These are phyloP conservation scores for Tolypocladium capitatum DNA, from an alignment of 2,329 filamentous ascomycete genomes.

Conservation along the genomic window DNA sequence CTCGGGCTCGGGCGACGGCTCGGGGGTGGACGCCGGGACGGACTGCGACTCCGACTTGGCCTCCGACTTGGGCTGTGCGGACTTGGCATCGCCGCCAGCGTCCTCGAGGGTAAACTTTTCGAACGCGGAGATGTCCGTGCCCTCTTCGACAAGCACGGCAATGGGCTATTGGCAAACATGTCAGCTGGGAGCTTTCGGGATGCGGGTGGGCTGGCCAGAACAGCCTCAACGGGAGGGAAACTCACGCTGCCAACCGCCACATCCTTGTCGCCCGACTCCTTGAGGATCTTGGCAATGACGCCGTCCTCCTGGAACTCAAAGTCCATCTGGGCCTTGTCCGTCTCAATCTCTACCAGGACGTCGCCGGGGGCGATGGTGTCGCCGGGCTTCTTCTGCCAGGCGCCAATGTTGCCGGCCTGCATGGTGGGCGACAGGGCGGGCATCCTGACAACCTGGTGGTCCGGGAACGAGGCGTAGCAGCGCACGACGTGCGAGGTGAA, in stretches of 20 bases:
- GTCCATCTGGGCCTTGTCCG: conserved; percentile 99
- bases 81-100: conserved; percentile 66
- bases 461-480: conserved; percentile 73
- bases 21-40: conserved; percentile 33
- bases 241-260: conserved; percentile 86
- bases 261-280: conserved; percentile 88
- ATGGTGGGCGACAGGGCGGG: conserved; percentile 96
- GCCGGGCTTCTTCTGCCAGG: conserved; percentile 95
- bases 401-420: conserved; percentile 89
- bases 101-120: conserved; percentile 79
- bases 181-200: conserved; percentile 5
- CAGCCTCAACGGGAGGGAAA: conserved; percentile 15
- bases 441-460: conserved; percentile 95
- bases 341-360: conserved; percentile 96
- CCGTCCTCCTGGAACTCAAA: conserved; percentile 99
- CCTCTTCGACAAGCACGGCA: conserved; percentile 87
- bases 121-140: conserved; percentile 74
- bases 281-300: conserved; percentile 85
- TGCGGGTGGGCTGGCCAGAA: conserved; percentile 3
- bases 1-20: conserved; percentile 40
- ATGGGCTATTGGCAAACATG: conserved; percentile 55
- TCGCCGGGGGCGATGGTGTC: conserved; percentile 81
- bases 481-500: conserved; percentile 43
- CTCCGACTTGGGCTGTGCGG: conserved; percentile 53
- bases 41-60: conserved; percentile 48